A percentile compares a stretch with the other conserved stretches of the same genome.
phyloP scores from a whole-genome alignment of 768 basidiomycete species.

The Dioszegia crocea region DNA sequence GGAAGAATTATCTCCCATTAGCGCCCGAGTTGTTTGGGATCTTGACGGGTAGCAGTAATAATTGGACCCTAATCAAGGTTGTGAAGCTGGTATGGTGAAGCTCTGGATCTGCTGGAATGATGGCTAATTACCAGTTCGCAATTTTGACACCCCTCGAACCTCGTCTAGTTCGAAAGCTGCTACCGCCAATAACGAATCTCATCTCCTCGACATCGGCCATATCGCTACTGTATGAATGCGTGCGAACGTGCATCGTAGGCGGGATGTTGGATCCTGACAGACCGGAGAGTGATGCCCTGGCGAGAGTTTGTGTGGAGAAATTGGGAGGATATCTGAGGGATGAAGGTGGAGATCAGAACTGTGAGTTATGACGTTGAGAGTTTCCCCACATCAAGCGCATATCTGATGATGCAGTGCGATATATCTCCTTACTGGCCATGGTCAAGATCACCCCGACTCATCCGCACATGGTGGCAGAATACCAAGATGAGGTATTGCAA shows the following conservation, averaged over 20 bases:
- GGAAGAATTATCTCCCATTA: slow-evolving; percentile 72
- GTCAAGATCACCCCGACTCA: slow-evolving; percentile 92
- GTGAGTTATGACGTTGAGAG: slow-evolving; percentile 52
- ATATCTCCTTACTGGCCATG: slow-evolving; percentile 91
- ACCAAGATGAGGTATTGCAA: slow-evolving; percentile 83
- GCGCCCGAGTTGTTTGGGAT: slow-evolving; percentile 92
- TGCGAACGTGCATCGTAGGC: slow-evolving; percentile 94
- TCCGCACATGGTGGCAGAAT: slow-evolving; percentile 80
- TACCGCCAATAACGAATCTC: slow-evolving; percentile 87
- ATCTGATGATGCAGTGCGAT: slow-evolving; percentile 66
- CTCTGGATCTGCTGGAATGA: slow-evolving; percentile 5
- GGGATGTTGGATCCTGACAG: slow-evolving; percentile 72
- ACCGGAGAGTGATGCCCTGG: slow-evolving; percentile 69
- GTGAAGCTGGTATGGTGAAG: slow-evolving; percentile 72
- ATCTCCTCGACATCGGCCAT: slow-evolving; percentile 95
- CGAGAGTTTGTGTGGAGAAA: slow-evolving; percentile 85
- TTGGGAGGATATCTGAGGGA: slow-evolving; percentile 87
- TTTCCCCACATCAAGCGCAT: background rate
- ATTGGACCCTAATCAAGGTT: slow-evolving; percentile 99
- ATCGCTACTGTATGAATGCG: slow-evolving; percentile 94
- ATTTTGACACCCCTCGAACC: slow-evolving; percentile 86
- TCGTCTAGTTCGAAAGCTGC: slow-evolving; percentile 86
- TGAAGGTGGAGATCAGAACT: slow-evolving; percentile 73
- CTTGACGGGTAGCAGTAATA: slow-evolving; percentile 88
- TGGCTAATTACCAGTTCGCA: slow-evolving; percentile 67